These are phyloP conservation scores for Nannizzia gypsea DNA, from an alignment of 2,329 filamentous ascomycete genomes.

Conservation along the genomic window DNA sequence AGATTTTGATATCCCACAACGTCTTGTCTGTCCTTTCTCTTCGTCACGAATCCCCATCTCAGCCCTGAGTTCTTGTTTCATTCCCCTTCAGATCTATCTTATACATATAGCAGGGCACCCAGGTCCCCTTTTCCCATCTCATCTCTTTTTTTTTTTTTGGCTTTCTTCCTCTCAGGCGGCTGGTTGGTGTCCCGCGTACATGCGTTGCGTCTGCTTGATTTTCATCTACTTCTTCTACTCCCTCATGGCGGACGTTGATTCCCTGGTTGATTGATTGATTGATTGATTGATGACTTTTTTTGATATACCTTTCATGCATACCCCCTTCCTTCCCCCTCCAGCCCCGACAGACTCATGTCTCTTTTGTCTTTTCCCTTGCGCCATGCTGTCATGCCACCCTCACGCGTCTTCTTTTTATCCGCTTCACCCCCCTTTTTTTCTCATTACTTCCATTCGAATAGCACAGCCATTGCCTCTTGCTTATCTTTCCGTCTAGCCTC, in stretches of 20 bases:
- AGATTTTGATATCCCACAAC: neutral
- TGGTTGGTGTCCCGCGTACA: neutral
- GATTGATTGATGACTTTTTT: constrained; percentile 1
- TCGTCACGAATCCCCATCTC: neutral
- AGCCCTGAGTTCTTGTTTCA: neutral
- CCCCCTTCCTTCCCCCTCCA: neutral
- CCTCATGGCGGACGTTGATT: neutral
- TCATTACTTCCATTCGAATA: neutral
- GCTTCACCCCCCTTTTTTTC: neutral
- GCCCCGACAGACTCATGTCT: neutral
- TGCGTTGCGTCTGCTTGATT: neutral
- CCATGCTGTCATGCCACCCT: neutral
- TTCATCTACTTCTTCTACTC: neutral
- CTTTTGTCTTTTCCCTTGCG: neutral
- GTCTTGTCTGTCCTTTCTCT: neutral
- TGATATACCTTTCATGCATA: neutral
- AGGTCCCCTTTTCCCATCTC: neutral
- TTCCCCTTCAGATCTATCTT: neutral
- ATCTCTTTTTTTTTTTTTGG: neutral
- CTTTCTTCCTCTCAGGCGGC: neutral
- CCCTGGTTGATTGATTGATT: neutral
- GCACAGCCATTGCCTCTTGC: neutral
- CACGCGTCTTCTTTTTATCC: neutral
- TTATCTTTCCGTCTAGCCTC: neutral
- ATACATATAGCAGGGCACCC: neutral